These are phyloP conservation scores for Annulohypoxylon maeteangense DNA, from an alignment of 495 filamentous ascomycete genomes.

Conservation along the genomic window DNA sequence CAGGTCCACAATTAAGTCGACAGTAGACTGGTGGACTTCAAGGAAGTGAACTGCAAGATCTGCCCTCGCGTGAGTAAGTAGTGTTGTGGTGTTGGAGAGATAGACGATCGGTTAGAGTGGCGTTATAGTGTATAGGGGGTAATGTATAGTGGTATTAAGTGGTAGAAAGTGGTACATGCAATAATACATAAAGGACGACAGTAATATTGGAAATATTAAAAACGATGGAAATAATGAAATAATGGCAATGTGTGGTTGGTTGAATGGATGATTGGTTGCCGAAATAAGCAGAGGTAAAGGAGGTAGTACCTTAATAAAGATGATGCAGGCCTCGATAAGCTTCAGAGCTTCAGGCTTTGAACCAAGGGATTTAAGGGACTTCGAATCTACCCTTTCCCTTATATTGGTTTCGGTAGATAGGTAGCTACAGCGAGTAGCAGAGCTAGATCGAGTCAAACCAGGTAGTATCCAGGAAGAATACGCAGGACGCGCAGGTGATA, in stretches of 20 bases:
- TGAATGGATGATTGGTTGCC: slow-evolving; percentile 20
- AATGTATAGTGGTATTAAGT: neutral
- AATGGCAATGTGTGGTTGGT: slow-evolving; percentile 22
- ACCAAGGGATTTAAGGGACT: neutral
- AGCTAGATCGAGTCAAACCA: slow-evolving; percentile 15
- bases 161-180: slow-evolving; percentile 15
- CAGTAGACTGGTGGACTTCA: slow-evolving; percentile 17
- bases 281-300: slow-evolving; percentile 24
- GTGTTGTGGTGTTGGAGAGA: slow-evolving; percentile 3
- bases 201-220: slow-evolving; percentile 1
- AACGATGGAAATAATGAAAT: neutral
- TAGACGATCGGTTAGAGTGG: slow-evolving; percentile 11
- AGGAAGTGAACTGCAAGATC: slow-evolving; percentile 34
- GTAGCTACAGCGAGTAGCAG: neutral
- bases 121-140: neutral
- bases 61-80: slow-evolving; percentile 32
- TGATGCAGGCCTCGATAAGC: slow-evolving; percentile 36
- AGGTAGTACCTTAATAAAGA: slow-evolving; percentile 40
- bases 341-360: slow-evolving; percentile 12
- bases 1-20: slow-evolving; percentile 35
- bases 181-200: slow-evolving; percentile 24
- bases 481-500: slow-evolving; percentile 16
- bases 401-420: slow-evolving; percentile 30
- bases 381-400: slow-evolving; percentile 18
- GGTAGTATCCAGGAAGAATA: neutral